Base-by-base conservation (phyloP, 1,284 basidiomycete genomes). In the Ceratobasidium sp. region DNA sequence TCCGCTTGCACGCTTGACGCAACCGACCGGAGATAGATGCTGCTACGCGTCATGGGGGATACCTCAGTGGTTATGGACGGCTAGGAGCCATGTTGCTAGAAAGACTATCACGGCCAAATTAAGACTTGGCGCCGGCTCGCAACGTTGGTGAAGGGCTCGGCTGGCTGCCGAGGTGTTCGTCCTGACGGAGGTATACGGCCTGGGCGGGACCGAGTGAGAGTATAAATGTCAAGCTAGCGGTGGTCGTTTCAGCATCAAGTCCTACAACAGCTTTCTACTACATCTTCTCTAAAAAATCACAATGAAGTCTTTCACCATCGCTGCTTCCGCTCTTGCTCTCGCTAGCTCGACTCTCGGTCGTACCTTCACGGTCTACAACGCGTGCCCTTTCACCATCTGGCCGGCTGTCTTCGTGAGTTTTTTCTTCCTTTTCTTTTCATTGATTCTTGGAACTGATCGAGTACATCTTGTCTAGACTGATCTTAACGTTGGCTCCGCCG, bases 321-420 rank as follows among this genome's bases (percentile, higher is more conserved):
- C 75, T 42, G 56, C 80, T 37, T 80, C 80, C 15, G 77, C 79
- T 64, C 79, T 84, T 17, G 78, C 78, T 23, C 76, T 82, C 23
- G 71, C 78, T n/a, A 79, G 81, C 0, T 77, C 76, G 23, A 81
- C 78, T 20, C 68, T 82, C 58, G 86, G 84, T 74, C 84, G 87
- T 73, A 85, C 84, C 20, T 83, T 87, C 71, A 86, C 84, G 13
- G 85, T 81, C 17, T 80, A 81, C 58, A 85, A 85, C 79, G 79
- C 74, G 0, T 86, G 85, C 69, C 81, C 83, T 11, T 86, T 84
- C 78, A 85, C 85, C 1, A 77, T 85, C 68, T 86, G 85, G 86
- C 87, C 49, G 81, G 84, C 75, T n/a, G 60, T 31, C 78, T 77
- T 47, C 63, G 33, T 75, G 28, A 35, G 71, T 53, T 54, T 10